Evolutionary conservation across 495 filamentous ascomycete species (phyloP), one percentile per base, ranked within the genome.

Genomic region (Trichoderma orchidacearum): DNA sequence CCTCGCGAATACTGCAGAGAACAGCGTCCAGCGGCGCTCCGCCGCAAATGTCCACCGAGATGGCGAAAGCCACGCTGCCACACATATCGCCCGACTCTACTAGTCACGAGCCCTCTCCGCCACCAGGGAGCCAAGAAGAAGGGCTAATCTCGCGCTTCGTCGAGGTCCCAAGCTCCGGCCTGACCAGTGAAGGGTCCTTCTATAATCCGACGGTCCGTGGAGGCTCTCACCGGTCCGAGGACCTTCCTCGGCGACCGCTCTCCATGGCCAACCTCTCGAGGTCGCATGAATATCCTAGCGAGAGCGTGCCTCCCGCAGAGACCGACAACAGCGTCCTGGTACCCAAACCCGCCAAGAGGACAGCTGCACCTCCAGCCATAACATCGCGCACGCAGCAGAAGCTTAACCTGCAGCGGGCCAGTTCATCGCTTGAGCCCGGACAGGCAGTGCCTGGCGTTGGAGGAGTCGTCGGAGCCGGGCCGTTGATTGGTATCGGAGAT

Each of bases 311-410:
- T 25, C 65, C 64, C 30, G 69, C 72, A 21, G 68, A 70, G 11
- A 69, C 70, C 38, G 72, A 73, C 13, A 67, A 70, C 15, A 70
- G 68, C 51, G 63, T 66, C 21, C 57, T 75, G 8, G 66, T 63
- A 18, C 69, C 71, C 2, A 63, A 68, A 23, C 67, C 61, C 11
- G 30, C 67, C 15, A 62, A 51, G 58, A 67, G 61, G 31, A 56
- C 63, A 21, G 59, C 59, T 17, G 61, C 68, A 27, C 61, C 67
- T 50, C 74, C 74, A 4, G 69, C 75, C 0, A 78, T 80, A 29
- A 72, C 78, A 58, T 84, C 79, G 56, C 73, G 84, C 21, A 86
- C 81, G 5, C 84, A 87, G 64, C 84, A 87, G 62, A 87, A 87
- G 57, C 69, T 87, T 12, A 80, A 84, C 70, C 77, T 87, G 1